Percentiles rank a stretch among this genome's conserved stretches.
These are phyloP conservation scores for Williopsis jadinii DNA, from an alignment of 1,139 yeast species.

Conservation along the genomic window DNA sequence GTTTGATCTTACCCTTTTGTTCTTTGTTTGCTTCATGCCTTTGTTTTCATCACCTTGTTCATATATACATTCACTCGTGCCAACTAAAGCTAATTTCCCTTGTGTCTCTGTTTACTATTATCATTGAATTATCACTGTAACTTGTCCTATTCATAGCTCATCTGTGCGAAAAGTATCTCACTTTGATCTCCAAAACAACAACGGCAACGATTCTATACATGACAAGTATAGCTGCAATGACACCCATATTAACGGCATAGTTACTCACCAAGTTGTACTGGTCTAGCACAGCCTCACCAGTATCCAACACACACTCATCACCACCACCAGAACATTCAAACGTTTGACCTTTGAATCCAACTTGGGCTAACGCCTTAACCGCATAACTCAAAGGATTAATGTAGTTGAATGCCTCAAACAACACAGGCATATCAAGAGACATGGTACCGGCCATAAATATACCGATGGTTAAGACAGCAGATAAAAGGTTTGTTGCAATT, in stretches of 20 bases:
- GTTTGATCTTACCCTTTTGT: too few relatives aligned
- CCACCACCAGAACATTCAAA: slow-evolving; percentile 40
- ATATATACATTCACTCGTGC: too few relatives aligned
- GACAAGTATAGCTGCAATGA: slow-evolving; percentile 5
- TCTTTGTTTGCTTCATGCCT: too few relatives aligned
- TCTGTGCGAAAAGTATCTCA: slow-evolving; percentile 1
- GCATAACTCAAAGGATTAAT: slow-evolving; percentile 62
- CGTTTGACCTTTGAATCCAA: slow-evolving; percentile 36
- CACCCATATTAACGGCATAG: slow-evolving; percentile 8
- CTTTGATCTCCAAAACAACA: slow-evolving; percentile 5
- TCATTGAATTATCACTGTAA: too few relatives aligned
- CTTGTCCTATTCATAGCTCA: neutral
- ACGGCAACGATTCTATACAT: slow-evolving; percentile 8
- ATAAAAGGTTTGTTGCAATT: slow-evolving; percentile 65
- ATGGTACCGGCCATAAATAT: slow-evolving; percentile 83
- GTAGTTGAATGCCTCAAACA: slow-evolving; percentile 65
- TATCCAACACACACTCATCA: slow-evolving; percentile 35
- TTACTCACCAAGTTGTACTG: slow-evolving; percentile 32
- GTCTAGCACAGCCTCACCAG: slow-evolving; percentile 44
- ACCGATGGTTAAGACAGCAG: slow-evolving; percentile 59
- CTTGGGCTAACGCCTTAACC: slow-evolving; percentile 36
- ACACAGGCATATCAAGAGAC: slow-evolving; percentile 66
- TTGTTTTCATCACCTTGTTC: too few relatives aligned
- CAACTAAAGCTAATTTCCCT: too few relatives aligned
- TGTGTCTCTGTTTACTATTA: too few relatives aligned